A percentile compares a stretch with the other conserved stretches of the same genome.
phyloP scores from a whole-genome alignment of 208 protist species.

The Trypanosoma mega region DNA sequence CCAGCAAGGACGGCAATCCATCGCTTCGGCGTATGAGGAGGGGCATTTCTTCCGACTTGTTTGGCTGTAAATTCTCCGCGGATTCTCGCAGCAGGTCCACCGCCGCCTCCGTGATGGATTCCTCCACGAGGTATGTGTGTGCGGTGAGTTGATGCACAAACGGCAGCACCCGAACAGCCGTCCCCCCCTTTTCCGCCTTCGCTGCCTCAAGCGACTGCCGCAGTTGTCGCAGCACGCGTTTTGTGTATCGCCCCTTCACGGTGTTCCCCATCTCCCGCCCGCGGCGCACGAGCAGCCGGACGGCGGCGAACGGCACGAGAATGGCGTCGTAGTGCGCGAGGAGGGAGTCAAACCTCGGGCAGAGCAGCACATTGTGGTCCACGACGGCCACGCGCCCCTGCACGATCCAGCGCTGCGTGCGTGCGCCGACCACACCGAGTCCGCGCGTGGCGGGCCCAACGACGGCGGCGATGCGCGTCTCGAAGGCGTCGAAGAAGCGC shows the following conservation, averaged over 20 bases:
- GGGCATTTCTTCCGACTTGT: conserved; percentile 9
- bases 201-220: conserved; percentile 26
- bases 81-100: conserved; percentile 47
- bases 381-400: conserved; percentile 87
- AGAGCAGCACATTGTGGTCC: conserved; percentile 85
- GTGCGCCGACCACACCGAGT: conserved; percentile 56
- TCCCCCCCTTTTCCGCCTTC: neutral
- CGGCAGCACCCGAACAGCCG: conserved; percentile 72
- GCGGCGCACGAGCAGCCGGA: conserved; percentile 71
- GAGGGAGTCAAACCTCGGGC: conserved; percentile 75
- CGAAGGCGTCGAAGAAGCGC: conserved; percentile 58
- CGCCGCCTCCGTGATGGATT: conserved; percentile 40
- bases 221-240: conserved; percentile 41
- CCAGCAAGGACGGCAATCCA: neutral
- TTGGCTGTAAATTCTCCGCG: conserved; percentile 14
- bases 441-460: conserved; percentile 51
- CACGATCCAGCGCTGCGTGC: conserved; percentile 79
- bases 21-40: conserved; percentile 22
- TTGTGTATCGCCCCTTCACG: conserved; percentile 61
- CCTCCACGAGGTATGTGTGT: conserved; percentile 69
- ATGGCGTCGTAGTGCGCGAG: conserved; percentile 83
- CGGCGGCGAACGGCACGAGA: conserved; percentile 68
- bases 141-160: conserved; percentile 75
- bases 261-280: conserved; percentile 42
- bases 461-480: conserved; percentile 58